Evolutionary conservation across 805 yeast species (phyloP).

Genomic region (Monosporozyma siamensis): DNA sequence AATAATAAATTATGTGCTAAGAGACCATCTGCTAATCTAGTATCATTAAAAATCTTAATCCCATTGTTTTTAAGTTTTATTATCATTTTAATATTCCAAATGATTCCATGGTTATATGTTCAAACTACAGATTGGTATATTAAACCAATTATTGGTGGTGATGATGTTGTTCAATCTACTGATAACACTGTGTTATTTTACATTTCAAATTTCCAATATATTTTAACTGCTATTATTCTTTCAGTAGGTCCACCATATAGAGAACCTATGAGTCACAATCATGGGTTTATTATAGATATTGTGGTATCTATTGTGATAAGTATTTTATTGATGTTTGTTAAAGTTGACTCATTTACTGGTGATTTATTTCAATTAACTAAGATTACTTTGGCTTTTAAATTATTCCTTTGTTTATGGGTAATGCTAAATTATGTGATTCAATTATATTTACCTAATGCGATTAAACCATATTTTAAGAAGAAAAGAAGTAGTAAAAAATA

Average conservation of each 20-base stretch:
- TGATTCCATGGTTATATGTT: conserved; percentile 53
- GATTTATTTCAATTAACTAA: conserved; percentile 66
- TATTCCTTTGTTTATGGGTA: conserved; percentile 40
- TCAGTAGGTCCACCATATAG: conserved; percentile 93
- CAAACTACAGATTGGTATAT: conserved; percentile 64
- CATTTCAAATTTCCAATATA: conserved; percentile 80
- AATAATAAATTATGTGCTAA: conserved; percentile 47
- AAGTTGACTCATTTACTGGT: conserved; percentile 48
- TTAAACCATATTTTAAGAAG: conserved; percentile 30
- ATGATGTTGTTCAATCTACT: conserved; percentile 70
- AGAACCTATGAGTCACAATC: conserved; percentile 56
- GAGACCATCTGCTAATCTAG: conserved; percentile 89
- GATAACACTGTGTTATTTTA: conserved; percentile 84
- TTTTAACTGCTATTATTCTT: conserved; percentile 70
- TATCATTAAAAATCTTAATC: conserved; percentile 76
- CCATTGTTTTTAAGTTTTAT: conserved; percentile 77
- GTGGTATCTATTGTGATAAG: conserved; percentile 42
- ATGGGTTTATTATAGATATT: conserved; percentile 63
- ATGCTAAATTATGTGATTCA: conserved; percentile 39
- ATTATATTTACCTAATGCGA: conserved; percentile 27
- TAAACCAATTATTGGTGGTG: conserved; percentile 73
- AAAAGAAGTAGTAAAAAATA: conserved; percentile 32
- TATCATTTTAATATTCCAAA: conserved; percentile 54
- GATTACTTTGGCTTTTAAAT: conserved; percentile 42
- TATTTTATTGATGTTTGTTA: conserved; percentile 43